phyloP scores from a whole-genome alignment of 179 eudicot species.

The Beta corolliflora region DNA sequence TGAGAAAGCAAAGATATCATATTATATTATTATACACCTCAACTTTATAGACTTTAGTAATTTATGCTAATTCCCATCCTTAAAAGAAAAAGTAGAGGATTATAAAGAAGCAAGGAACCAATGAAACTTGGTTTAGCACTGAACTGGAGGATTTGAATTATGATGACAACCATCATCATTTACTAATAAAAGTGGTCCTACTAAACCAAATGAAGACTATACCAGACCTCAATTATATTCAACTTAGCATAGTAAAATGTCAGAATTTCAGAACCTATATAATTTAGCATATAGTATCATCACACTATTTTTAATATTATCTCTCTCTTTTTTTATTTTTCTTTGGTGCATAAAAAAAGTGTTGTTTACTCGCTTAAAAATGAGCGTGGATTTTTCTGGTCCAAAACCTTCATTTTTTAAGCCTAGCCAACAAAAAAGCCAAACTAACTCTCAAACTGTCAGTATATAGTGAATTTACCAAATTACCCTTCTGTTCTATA shows the following conservation, averaged over 20 bases:
- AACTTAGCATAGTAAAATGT: constrained; percentile 26
- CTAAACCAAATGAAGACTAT: neutral
- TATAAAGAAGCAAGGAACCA: constrained; percentile 41
- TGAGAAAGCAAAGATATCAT: too few relatives aligned
- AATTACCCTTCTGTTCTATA: constrained; percentile 7
- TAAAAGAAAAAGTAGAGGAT: constrained; percentile 28
- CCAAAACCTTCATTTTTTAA: neutral
- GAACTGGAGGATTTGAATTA: constrained; percentile 29
- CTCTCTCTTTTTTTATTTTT: neutral
- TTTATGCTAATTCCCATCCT: neutral
- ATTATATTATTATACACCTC: neutral
- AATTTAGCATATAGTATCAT: neutral
- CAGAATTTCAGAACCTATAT: constrained; percentile 22
- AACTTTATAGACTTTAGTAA: neutral
- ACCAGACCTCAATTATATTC: constrained; percentile 23
- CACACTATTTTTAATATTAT: too few relatives aligned
- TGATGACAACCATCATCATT: constrained; percentile 19
- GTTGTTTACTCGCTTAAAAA: neutral
- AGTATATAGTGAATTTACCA: constrained; percentile 10
- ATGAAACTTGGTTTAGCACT: constrained; percentile 31
- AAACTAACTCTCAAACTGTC: constrained; percentile 36
- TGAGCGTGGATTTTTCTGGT: constrained; percentile 24
- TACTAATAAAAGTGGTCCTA: constrained; percentile 37
- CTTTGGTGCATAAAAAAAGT: neutral
- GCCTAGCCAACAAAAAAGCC: constrained; percentile 18